Percentiles rank a stretch among this genome's conserved stretches.
phyloP scores from a whole-genome alignment of 73 alveolate genomes.

The Stentor roeselii region DNA sequence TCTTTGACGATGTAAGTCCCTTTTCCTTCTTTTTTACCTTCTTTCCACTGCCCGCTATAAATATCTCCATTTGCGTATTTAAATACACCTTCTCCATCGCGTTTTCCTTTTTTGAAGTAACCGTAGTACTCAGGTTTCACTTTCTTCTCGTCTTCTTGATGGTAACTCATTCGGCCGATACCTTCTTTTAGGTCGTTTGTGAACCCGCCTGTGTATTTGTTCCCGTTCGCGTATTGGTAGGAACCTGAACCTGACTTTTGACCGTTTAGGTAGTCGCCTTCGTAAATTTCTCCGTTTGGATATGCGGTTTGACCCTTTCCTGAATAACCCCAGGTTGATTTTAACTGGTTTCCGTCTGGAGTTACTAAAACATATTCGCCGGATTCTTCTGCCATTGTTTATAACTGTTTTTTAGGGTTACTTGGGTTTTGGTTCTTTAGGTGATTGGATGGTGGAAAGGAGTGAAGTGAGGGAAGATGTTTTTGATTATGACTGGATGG shows the following conservation, averaged over 20 bases:
- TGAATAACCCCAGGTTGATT: conserved; percentile 52
- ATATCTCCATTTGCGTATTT: conserved; percentile 82
- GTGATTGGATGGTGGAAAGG: background rate
- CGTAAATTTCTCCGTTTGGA: conserved; percentile 71
- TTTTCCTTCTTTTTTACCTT: conserved; percentile 74
- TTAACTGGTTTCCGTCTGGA: conserved; percentile 40
- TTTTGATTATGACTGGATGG: background rate
- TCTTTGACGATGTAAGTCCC: conserved; percentile 79
- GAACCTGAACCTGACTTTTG: conserved; percentile 55
- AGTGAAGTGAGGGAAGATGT: background rate
- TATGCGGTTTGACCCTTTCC: conserved; percentile 66
- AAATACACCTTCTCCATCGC: conserved; percentile 91
- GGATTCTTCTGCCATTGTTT: conserved; percentile 56
- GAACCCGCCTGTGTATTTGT: conserved; percentile 75
- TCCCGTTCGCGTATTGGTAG: conserved; percentile 54
- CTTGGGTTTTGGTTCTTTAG: background rate
- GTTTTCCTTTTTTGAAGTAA: conserved; percentile 46
- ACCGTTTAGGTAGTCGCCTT: conserved; percentile 71
- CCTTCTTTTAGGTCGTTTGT: conserved; percentile 77
- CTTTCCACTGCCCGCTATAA: conserved; percentile 87
- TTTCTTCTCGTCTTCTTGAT: too few species aligned
- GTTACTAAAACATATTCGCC: conserved; percentile 55
- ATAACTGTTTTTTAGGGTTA: background rate
- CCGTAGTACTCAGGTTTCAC: conserved; percentile 78
- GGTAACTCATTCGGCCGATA: conserved; percentile 78